Conservation (phyloP, 345 rosid genomes). For the Pistacia vera region DNA sequence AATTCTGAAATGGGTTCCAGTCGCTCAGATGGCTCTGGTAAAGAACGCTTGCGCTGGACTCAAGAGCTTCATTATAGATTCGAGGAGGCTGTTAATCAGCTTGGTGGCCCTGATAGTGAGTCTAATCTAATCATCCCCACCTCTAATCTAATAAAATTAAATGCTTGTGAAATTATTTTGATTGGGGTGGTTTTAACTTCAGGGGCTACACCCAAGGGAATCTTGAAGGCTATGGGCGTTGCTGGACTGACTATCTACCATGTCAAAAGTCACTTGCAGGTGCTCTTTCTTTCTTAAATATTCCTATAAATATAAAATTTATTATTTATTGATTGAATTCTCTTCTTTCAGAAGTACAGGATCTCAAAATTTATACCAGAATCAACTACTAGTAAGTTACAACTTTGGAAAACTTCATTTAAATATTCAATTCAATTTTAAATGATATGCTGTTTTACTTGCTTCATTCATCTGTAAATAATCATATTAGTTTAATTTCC, state of each 20-base stretch:
- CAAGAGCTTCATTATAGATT: conserved; percentile 52
- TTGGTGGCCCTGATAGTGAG: conserved; percentile 63
- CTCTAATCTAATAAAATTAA: neutral
- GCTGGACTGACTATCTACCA: conserved; percentile 61
- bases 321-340: neutral
- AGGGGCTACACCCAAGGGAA: conserved; percentile 76
- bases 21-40: conserved; percentile 36
- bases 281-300: conserved; percentile 15
- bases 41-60: conserved; percentile 54
- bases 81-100: conserved; percentile 49
- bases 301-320: too few species aligned
- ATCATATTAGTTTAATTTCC: too few species aligned
- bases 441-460: too few species aligned
- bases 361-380: conserved; percentile 59
- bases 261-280: conserved; percentile 82
- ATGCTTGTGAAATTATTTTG: neutral
- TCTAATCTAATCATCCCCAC: conserved; percentile 7
- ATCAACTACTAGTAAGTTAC: conserved; percentile 42
- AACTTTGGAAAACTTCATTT: neutral
- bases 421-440: neutral
- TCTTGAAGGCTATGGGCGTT: conserved; percentile 54
- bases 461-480: too few species aligned
- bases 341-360: conserved; percentile 58
- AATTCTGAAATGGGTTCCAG: conserved; percentile 29
- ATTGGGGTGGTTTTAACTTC: neutral